phyloP scores from a whole-genome alignment of 2,329 filamentous ascomycete species.

The Aspergillus sp. region DNA sequence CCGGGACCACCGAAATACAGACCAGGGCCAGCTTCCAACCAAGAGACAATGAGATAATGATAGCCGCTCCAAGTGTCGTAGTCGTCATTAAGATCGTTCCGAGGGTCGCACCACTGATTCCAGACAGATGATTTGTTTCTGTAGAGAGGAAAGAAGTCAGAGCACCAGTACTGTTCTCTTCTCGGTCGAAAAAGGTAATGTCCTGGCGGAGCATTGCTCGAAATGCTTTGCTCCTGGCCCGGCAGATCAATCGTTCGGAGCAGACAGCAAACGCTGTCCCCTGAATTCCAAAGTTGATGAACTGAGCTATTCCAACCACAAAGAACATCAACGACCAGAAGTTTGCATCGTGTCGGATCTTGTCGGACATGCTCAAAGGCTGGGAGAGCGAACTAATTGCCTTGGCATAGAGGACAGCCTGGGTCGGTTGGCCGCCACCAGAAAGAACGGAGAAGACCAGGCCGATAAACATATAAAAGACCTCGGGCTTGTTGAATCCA shows the following conservation, averaged over 20 bases:
- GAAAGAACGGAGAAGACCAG: slow-evolving; percentile 68
- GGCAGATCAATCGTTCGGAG: slow-evolving; percentile 78
- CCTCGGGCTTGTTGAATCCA: slow-evolving; percentile 70
- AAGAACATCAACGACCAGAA: slow-evolving; percentile 89
- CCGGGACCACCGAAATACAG: slow-evolving; percentile 68
- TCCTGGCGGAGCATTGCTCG: slow-evolving; percentile 85
- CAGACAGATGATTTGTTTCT: slow-evolving; percentile 80
- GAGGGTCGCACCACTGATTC: slow-evolving; percentile 78
- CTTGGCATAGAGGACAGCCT: slow-evolving; percentile 82
- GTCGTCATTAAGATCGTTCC: slow-evolving; percentile 75
- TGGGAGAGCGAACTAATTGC: slow-evolving; percentile 67
- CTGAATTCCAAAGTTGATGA: slow-evolving; percentile 61
- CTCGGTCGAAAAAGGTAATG: slow-evolving; percentile 81
- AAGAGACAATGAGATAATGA: slow-evolving; percentile 63
- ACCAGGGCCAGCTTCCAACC: slow-evolving; percentile 87
- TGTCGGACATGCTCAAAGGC: slow-evolving; percentile 43
- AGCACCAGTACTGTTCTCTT: slow-evolving; percentile 82
- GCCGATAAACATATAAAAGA: slow-evolving; percentile 64
- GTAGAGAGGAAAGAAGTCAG: slow-evolving; percentile 84
- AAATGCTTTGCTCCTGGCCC: slow-evolving; percentile 77
- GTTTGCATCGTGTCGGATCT: slow-evolving; percentile 63
- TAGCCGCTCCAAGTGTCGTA: slow-evolving; percentile 71
- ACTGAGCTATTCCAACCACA: slow-evolving; percentile 69
- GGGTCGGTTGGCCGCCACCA: slow-evolving; percentile 70
- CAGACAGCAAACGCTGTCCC: slow-evolving; percentile 73